Conservation (phyloP, 108 stramenopile species). For the Skeletonema grethae region DNA sequence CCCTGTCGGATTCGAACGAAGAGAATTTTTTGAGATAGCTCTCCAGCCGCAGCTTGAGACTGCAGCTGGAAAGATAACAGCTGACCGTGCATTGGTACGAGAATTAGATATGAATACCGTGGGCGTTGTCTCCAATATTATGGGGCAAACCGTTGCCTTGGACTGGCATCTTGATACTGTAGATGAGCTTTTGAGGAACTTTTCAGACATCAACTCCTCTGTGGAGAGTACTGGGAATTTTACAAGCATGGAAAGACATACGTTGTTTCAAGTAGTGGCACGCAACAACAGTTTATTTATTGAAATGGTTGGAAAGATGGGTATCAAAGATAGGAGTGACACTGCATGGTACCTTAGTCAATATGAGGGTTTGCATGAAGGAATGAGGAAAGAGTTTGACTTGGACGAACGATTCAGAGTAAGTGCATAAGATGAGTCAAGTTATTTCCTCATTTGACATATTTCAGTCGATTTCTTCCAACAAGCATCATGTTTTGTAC, state of each 20-base stretch:
- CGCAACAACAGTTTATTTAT: slow-evolving; percentile 90
- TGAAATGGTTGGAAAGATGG: slow-evolving; percentile 88
- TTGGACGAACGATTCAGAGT: slow-evolving; percentile 60
- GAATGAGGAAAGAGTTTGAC: slow-evolving; percentile 68
- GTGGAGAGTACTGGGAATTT: slow-evolving; percentile 77
- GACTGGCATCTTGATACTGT: slow-evolving; percentile 90
- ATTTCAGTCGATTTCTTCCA: not conserved
- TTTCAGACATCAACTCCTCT: slow-evolving; percentile 77
- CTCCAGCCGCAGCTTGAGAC: slow-evolving; percentile 62
- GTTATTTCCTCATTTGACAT: not conserved
- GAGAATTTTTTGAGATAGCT: slow-evolving; percentile 85
- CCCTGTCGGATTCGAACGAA: slow-evolving; percentile 75
- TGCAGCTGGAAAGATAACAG: slow-evolving; percentile 62
- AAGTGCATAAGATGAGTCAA: slow-evolving; percentile 1
- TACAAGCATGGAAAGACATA: slow-evolving; percentile 60
- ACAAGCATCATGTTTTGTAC: not conserved
- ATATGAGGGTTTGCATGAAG: slow-evolving; percentile 86
- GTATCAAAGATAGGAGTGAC: slow-evolving; percentile 89
- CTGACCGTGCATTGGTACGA: slow-evolving; percentile 81
- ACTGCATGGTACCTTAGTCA: slow-evolving; percentile 90
- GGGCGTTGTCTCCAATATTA: slow-evolving; percentile 87
- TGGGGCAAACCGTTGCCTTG: slow-evolving; percentile 92
- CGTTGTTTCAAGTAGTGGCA: slow-evolving; percentile 81
- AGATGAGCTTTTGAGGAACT: slow-evolving; percentile 81
- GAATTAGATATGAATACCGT: slow-evolving; percentile 89